Evolutionary conservation across 2,329 filamentous ascomycete species (phyloP), one percentile per base, ranked within the genome.

Genomic region (Orbilia blumenaviensis): DNA sequence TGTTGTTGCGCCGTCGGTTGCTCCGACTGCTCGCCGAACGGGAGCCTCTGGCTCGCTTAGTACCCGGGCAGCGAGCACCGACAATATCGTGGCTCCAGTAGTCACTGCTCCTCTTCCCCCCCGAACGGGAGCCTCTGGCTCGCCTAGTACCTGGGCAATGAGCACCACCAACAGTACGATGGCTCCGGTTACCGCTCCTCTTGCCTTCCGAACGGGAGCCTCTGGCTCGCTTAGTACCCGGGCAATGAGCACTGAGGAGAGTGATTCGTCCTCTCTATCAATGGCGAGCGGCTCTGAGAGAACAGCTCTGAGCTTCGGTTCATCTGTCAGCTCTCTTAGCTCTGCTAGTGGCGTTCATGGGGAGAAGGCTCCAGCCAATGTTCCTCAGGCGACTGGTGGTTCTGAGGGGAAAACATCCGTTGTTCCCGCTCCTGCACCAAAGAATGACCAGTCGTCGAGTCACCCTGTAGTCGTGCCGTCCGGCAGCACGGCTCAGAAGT

Each of bases 221-320:
- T 56, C 50, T 18, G 18, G 29, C 32, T 34, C 27, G 50, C 50
- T 9, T 56, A 56, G 29, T 56, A 56, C 50, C 9, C 50, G 18
- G 50, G 50, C 29, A 36, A 56, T 16, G 50, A 56, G 50, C 50
- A 56, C 27, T 5, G 50, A 38, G 50, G 50, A 38, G 50, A 56
- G 32, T 21, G 32, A 27, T 23, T 36, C 27, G 14, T 38, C 50
- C 29, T 56, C 50, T 38, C 50, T 7, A 56, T 56, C 50, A 38
- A 56, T 38, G 50, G 50, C 50, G 32, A 56, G 50, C 50, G 32
- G 29, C 32, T 16, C 6, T 21, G 50, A 14, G 50, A 36, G 23
- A 16, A 38, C 50, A 56, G 50, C 6, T 38, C 38, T 16, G 50
- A 18, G n/a, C 50, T 38, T 56, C 32, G 50, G 50, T 23, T 56